Evolutionary conservation across 2,329 filamentous ascomycete species (phyloP).

Genomic region (Annulohypoxylon truncatum): DNA sequence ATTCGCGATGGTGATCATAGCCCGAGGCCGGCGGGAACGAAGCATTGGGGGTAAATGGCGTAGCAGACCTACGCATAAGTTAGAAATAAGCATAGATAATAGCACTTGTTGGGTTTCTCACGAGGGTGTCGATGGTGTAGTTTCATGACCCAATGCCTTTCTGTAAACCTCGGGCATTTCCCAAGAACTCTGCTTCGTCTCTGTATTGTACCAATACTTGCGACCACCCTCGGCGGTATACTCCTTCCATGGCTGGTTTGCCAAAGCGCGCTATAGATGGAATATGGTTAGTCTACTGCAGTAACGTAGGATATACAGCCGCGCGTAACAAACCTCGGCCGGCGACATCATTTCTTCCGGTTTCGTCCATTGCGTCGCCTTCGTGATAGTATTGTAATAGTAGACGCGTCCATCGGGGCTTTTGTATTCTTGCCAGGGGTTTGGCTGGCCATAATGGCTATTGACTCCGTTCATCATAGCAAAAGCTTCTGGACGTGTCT

Average conservation of each 20-base stretch:
- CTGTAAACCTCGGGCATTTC: constrained; percentile 89
- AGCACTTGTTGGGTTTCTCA: constrained; percentile 46
- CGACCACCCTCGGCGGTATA: constrained; percentile 87
- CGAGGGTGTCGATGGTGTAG: constrained; percentile 58
- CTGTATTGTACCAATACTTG: constrained; percentile 95
- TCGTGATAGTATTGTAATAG: constrained; percentile 89
- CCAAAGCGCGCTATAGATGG: constrained; percentile 74
- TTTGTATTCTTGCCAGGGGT: constrained; percentile 83
- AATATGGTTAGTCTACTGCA: constrained; percentile 36
- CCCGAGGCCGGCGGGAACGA: constrained; percentile 51
- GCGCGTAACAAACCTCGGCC: constrained; percentile 71
- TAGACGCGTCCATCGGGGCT: constrained; percentile 86
- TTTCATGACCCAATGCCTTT: constrained; percentile 73
- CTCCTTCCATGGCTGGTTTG: constrained; percentile 91
- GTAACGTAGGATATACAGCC: constrained; percentile 26
- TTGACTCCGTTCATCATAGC: constrained; percentile 69
- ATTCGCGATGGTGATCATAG: constrained; percentile 52
- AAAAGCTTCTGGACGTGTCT: constrained; percentile 15
- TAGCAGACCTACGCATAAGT: constrained; percentile 49
- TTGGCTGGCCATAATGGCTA: constrained; percentile 61
- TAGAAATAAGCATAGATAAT: constrained; percentile 6
- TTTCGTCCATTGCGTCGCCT: constrained; percentile 93
- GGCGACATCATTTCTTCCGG: constrained; percentile 88
- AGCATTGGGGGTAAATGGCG: constrained; percentile 58
- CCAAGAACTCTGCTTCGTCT: constrained; percentile 94